Evolutionary conservation across 768 basidiomycete genomes (phyloP).

Genomic region (Termitomyces sp.): DNA sequence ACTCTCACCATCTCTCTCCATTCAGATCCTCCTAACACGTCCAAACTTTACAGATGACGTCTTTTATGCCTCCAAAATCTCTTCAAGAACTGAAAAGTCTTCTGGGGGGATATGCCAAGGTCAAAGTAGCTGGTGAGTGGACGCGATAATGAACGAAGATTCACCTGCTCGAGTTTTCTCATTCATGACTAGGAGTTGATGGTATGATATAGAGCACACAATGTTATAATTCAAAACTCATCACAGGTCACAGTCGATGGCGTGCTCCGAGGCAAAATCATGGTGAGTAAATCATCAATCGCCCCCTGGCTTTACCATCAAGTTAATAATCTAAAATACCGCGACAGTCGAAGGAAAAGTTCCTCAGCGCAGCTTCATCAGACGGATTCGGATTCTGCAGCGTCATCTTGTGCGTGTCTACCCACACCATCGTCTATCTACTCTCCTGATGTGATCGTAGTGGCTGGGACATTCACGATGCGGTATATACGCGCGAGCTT

Average conservation of each 20-base stretch:
- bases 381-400: constrained; percentile 93
- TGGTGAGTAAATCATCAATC: constrained; percentile 41
- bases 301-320: too few relatives aligned
- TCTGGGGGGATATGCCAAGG: constrained; percentile 67
- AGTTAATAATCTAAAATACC: constrained; percentile 4
- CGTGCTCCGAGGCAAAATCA: constrained; percentile 90
- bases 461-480: constrained; percentile 92
- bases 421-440: not conserved
- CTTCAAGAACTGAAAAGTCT: constrained; percentile 53
- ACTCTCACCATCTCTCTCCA: not conserved
- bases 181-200: constrained; percentile 46
- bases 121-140: constrained; percentile 86
- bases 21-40: not conserved
- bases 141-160: not conserved
- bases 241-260: constrained; percentile 68
- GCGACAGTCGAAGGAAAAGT: constrained; percentile 86
- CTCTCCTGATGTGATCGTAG: constrained; percentile 29
- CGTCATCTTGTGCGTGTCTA: constrained; percentile 66
- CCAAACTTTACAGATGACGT: not conserved
- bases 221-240: not conserved
- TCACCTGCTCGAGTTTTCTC: constrained; percentile 1
- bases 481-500: constrained; percentile 80
- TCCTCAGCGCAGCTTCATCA: constrained; percentile 72
- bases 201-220: constrained; percentile 38
- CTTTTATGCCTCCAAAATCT: constrained; percentile 24